Evolutionary conservation across 306 rosid species (phyloP), one percentile per base, ranked within the genome.

Genomic region (Rosa persica): DNA sequence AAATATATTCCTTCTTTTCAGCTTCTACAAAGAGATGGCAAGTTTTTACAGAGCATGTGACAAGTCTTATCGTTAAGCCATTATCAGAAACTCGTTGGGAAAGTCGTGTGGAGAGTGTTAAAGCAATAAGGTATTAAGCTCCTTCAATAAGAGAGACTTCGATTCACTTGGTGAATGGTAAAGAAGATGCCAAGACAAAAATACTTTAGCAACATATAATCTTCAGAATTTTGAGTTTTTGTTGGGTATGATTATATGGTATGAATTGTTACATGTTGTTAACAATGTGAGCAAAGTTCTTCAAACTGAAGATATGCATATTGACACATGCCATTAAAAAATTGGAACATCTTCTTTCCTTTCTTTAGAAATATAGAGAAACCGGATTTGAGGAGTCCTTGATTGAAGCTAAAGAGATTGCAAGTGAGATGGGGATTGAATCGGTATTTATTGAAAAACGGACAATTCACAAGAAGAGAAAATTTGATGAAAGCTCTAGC

Each of bases 1-100:
- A 5, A 23, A 34, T 70, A 30, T 57, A 70, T 46, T 36, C 10
- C 19, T 68, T 52, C 17, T 77, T 77, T 55, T 27, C 30, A 2
- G 27, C 25, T 69, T 67, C 20, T 13, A 67, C 42, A 17, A 40
- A 78, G 43, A 15, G 27, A 43, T 57, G 34, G 2, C 38, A 57
- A 11, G 19, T 78, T 43, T 70, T 78, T 5, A 44, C 19, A 70
- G 19, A 70, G 47, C 19, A 78, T 46, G 19, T 42, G 38, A 23
- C 5, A 17, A 0, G 23, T 42, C 47, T 20, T 17, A 65, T 25
- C 5, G 22, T 70, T 1, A 70, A 70, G n/a, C 9, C 76, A 54
- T 40, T 55, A 15, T 78, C 39, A 57, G 46, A 69, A 55, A 30
- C 34, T 30, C 34, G 34, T 30, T 42, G 10, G n/a, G n/a, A n/a